Evolutionary conservation across 306 rosid genomes (phyloP).

Genomic region (Neltuma alba): DNA sequence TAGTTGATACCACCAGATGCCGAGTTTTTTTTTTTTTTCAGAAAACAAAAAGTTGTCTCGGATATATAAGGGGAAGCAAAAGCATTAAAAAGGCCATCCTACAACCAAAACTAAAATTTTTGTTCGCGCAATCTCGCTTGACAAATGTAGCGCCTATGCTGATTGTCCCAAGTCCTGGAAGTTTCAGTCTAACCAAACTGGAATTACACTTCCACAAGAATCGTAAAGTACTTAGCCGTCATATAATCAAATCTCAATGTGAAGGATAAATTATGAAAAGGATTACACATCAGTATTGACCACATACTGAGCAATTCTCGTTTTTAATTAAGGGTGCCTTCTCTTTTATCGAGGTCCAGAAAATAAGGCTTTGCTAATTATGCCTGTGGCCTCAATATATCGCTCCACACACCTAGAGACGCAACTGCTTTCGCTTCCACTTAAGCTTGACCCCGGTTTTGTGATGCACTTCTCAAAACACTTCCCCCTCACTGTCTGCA

Average conservation of each 20-base stretch:
- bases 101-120: background rate
- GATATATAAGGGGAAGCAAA: background rate
- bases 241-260: constrained; percentile 9
- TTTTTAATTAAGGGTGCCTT: constrained; percentile 3
- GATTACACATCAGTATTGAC: constrained; percentile 7
- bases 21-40: background rate
- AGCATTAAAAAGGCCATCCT: background rate
- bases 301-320: constrained; percentile 20
- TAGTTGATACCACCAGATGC: background rate
- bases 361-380: constrained; percentile 75
- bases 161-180: background rate
- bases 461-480: constrained; percentile 93
- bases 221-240: background rate
- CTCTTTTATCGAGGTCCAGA: constrained; percentile 50
- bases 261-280: constrained; percentile 8
- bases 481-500: constrained; percentile 81
- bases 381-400: constrained; percentile 94
- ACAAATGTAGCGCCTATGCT: background rate
- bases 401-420: constrained; percentile 93
- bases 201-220: background rate
- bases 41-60: background rate
- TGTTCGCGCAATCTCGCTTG: background rate
- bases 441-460: constrained; percentile 89
- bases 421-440: constrained; percentile 91
- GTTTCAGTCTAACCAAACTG: background rate